These are phyloP conservation scores for Cotoneaster glaucophyllus DNA, from an alignment of 306 rosid genomes.

Conservation along the genomic window DNA sequence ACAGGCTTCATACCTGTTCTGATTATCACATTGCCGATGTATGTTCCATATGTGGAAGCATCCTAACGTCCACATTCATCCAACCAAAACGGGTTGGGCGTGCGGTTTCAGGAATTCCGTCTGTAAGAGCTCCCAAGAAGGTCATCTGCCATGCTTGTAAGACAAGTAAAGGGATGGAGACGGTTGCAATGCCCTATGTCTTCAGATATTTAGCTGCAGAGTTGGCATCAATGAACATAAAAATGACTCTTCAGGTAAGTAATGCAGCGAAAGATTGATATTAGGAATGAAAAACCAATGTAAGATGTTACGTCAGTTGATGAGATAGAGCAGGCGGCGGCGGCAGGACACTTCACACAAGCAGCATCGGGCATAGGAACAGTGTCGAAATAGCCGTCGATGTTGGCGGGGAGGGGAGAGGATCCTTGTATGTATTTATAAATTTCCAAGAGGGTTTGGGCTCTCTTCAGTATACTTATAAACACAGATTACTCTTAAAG, in stretches of 20 bases:
- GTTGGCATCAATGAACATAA: constrained; percentile 92
- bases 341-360: not conserved
- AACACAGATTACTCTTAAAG: too few relatives aligned
- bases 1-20: constrained; percentile 86
- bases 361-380: not conserved
- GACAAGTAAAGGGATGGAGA: constrained; percentile 83
- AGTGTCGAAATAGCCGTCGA: not conserved
- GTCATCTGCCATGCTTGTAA: constrained; percentile 66
- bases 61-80: constrained; percentile 54
- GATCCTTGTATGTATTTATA: not conserved
- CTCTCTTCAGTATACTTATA: not conserved
- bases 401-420: not conserved
- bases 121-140: constrained; percentile 48
- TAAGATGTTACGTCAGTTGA: not conserved
- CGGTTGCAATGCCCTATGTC: constrained; percentile 89
- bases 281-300: not conserved
- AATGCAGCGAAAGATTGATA: constrained; percentile 30
- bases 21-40: constrained; percentile 92
- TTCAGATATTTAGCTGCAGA: constrained; percentile 89
- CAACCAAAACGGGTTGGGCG: constrained; percentile 38
- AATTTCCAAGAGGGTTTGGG: not conserved
- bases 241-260: constrained; percentile 62
- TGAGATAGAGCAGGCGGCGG: not conserved
- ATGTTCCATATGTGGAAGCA: constrained; percentile 77
- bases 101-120: constrained; percentile 56